Evolutionary conservation across 768 basidiomycete genomes (phyloP), one percentile per base, ranked within the genome.

Genomic region (Lactarius hatsudake): DNA sequence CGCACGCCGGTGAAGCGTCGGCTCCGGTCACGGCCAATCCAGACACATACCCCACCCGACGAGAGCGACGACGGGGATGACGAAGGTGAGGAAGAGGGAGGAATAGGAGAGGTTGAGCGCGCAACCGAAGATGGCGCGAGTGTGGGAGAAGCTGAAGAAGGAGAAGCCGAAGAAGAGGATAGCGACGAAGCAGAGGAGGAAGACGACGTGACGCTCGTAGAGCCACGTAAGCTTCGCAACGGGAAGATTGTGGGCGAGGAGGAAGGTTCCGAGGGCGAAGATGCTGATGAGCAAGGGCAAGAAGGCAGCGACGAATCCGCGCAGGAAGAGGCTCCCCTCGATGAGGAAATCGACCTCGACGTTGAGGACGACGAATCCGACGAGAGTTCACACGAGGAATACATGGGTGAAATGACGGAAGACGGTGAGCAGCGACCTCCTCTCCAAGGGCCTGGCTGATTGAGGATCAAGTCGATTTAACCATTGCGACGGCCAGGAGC

Each of bases 401-500:
- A 74, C 32, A 69, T 70, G 45, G 84, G 83, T 40, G 83, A 82
- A 51, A 76, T 74, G 30, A 88, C 88, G 80, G 85, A 86, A 51
- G 87, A 87, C 64, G 86, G 81, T 64, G 83, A 61, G 88, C 83
- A 73, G 74, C 80, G 79, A 69, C 58, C 64, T 64, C 60, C 66
- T 59, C 57, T 66, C 34, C 38, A 70, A 48, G 32, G 43, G 23
- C 6, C 7, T 63, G 3, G 38, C 67, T 72, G 7, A 71, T 28
- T 43, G 53, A 61, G 65, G 48, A 68, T 63, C 67, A 62, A 92
- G 88, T 91, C 76, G 94, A 96, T 73, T 83, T 98, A 62, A 84
- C 88, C 4, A 80, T 89, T 59, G 94, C 91, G 18, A 98, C 95
- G 13, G 82, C 87, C 55, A 92, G 93, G 78, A 91, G 92, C 2